Evolutionary conservation across 1,139 yeast genomes (phyloP).

Genomic region (Hyphopichia wangnamkhiaoensis): DNA sequence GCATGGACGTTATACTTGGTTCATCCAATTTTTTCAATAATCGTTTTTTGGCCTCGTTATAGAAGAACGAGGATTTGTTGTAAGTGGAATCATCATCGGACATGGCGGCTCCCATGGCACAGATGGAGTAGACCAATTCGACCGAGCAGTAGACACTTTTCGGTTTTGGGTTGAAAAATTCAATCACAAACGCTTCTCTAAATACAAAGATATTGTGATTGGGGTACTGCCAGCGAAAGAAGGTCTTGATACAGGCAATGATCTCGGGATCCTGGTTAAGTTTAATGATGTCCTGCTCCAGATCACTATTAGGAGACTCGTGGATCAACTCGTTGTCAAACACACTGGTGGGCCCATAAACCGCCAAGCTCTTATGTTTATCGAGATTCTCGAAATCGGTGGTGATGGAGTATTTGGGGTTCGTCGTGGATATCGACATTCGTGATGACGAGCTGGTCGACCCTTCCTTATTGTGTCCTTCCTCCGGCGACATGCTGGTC

Average conservation of each 20-base stretch:
- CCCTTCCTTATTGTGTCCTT: too few species aligned
- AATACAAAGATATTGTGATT: slow-evolving; percentile 64
- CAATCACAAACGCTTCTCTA: slow-evolving; percentile 63
- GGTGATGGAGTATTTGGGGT: slow-evolving; percentile 10
- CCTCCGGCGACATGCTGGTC: too few species aligned
- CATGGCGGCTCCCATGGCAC: slow-evolving; percentile 58
- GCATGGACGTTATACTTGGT: slow-evolving; percentile 48
- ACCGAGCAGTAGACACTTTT: slow-evolving; percentile 52
- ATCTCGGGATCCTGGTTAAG: slow-evolving; percentile 44
- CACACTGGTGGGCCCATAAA: slow-evolving; percentile 55
- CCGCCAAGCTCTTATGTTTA: slow-evolving; percentile 18
- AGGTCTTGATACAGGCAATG: slow-evolving; percentile 52
- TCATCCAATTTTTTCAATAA: slow-evolving; percentile 41
- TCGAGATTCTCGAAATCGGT: slow-evolving; percentile 9
- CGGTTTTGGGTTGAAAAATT: slow-evolving; percentile 52
- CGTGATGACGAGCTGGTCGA: too few species aligned
- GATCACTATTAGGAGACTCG: slow-evolving; percentile 14
- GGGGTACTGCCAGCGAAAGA: slow-evolving; percentile 68
- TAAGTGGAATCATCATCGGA: slow-evolving; percentile 43
- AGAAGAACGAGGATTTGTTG: slow-evolving; percentile 40
- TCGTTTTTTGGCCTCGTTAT: slow-evolving; percentile 45
- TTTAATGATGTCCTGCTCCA: slow-evolving; percentile 18
- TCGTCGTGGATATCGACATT: too few species aligned
- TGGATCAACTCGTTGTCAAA: slow-evolving; percentile 37
- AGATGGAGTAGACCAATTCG: slow-evolving; percentile 52